Percentiles rank a stretch among this genome's conserved stretches.
Evolutionary conservation across 805 yeast genomes (phyloP).

Genomic region (Candida cerambycidarum): DNA sequence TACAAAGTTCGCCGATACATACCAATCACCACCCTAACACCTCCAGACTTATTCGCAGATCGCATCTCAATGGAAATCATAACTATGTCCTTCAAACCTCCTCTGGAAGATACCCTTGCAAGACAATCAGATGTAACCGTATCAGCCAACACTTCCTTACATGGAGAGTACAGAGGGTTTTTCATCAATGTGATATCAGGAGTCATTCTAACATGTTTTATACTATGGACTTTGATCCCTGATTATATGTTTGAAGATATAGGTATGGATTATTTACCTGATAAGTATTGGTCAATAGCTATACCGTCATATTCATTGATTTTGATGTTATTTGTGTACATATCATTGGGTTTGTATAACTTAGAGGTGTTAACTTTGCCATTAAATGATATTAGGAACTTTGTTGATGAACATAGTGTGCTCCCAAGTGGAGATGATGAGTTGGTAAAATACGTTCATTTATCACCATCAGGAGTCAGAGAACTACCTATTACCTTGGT

Average conservation of each 20-base stretch:
- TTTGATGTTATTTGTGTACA: conserved; percentile 69
- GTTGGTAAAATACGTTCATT: conserved; percentile 43
- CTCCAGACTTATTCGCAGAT: no score
- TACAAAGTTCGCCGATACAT: no score
- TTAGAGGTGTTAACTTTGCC: conserved; percentile 69
- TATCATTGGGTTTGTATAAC: conserved; percentile 69
- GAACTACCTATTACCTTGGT: conserved; percentile 77
- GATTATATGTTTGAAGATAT: conserved; percentile 48
- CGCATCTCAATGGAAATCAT: no score
- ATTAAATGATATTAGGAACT: conserved; percentile 57
- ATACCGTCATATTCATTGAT: conserved; percentile 71
- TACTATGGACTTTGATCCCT: conserved; percentile 78
- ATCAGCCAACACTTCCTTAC: conserved; percentile 47
- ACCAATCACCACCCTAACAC: no score
- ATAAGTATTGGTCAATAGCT: conserved; percentile 88
- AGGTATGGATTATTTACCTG: conserved; percentile 74
- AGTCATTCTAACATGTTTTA: conserved; percentile 53
- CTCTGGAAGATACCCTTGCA: conserved; percentile 50
- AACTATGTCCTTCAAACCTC: no score
- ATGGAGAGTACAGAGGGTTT: conserved; percentile 85
- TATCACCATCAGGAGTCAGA: conserved; percentile 79
- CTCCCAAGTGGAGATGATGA: conserved; percentile 23
- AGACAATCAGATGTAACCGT: conserved; percentile 67
- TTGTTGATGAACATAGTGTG: conserved; percentile 65
- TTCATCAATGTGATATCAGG: conserved; percentile 72